Conservation (phyloP, 192 early-diverging fungal genomes). For the Thoreauomyces humboldtii region DNA sequence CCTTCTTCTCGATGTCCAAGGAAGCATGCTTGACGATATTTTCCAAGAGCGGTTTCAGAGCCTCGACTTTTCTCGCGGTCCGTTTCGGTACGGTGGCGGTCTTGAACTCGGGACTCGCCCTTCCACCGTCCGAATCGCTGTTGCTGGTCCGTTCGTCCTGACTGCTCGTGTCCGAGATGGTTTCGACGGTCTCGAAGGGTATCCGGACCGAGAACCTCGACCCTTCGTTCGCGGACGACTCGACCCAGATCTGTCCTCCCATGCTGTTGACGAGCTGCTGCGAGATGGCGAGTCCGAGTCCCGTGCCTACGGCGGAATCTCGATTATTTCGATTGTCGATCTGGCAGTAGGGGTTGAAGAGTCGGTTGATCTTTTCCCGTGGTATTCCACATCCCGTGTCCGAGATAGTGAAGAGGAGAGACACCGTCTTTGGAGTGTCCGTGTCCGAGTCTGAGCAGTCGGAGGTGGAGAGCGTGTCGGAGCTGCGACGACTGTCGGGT, state of each 20-base stretch:
- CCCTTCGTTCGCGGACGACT: not conserved
- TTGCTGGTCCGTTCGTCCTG: too few relatives aligned
- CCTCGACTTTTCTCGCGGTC: too few relatives aligned
- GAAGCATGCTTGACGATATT: too few relatives aligned
- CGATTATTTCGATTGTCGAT: slow-evolving; percentile 18
- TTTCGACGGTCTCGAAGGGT: slow-evolving; percentile 6
- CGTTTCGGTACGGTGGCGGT: too few relatives aligned
- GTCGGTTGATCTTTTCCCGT: slow-evolving; percentile 3
- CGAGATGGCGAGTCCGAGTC: slow-evolving; percentile 28
- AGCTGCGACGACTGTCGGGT: not conserved
- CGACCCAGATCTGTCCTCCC: slow-evolving; percentile 33
- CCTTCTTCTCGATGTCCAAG: too few relatives aligned
- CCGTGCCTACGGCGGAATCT: slow-evolving; percentile 21
- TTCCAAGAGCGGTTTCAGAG: too few relatives aligned
- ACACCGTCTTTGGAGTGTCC: not conserved
- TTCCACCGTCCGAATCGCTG: too few relatives aligned
- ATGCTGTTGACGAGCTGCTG: slow-evolving; percentile 19
- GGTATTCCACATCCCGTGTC: slow-evolving; percentile 26
- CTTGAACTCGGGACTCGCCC: too few relatives aligned
- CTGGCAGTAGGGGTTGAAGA: slow-evolving; percentile 30
- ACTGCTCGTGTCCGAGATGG: too few relatives aligned
- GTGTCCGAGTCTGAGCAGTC: not conserved
- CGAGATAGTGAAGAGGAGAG: slow-evolving; percentile 10
- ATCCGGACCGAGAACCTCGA: slow-evolving; percentile 22
- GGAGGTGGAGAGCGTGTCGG: not conserved